phyloP scores from a whole-genome alignment of 768 basidiomycete genomes.

The Mycena rebaudengoi region DNA sequence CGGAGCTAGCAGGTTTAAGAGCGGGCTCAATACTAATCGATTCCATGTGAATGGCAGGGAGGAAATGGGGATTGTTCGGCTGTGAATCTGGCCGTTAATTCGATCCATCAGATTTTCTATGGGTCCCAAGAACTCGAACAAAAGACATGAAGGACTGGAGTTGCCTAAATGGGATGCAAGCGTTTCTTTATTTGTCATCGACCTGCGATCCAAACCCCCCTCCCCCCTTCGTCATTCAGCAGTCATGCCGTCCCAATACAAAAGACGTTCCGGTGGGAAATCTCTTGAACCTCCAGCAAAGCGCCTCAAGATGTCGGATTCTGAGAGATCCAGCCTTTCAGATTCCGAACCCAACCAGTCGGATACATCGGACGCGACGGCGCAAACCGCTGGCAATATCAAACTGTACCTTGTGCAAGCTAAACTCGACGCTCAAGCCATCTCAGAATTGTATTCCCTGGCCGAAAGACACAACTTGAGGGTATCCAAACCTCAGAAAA shows the following conservation, averaged over 20 bases:
- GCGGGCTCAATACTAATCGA: too few relatives aligned
- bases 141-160: too few relatives aligned
- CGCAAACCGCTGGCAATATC: constrained; percentile 13
- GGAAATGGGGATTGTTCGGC: too few relatives aligned
- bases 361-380: too few relatives aligned
- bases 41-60: too few relatives aligned
- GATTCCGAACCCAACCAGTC: too few relatives aligned
- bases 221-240: background rate
- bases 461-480: constrained; percentile 36
- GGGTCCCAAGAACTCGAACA: too few relatives aligned
- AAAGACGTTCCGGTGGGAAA: background rate
- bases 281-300: constrained; percentile 2
- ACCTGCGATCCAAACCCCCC: background rate
- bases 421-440: constrained; percentile 29
- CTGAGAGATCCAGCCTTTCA: background rate
- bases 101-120: too few relatives aligned
- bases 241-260: background rate
- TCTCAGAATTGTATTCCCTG: constrained; percentile 46
- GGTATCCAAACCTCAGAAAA: constrained; percentile 10
- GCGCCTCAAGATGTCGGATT: constrained; percentile 8
- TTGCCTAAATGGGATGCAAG: constrained; percentile 9
- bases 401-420: constrained; percentile 35
- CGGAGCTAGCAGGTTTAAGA: too few relatives aligned
- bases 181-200: background rate
- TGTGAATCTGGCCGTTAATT: too few relatives aligned